Percentiles rank a stretch among this genome's conserved stretches.
Evolutionary conservation across 345 rosid species (phyloP).

Genomic region (Physaria fendleri): DNA sequence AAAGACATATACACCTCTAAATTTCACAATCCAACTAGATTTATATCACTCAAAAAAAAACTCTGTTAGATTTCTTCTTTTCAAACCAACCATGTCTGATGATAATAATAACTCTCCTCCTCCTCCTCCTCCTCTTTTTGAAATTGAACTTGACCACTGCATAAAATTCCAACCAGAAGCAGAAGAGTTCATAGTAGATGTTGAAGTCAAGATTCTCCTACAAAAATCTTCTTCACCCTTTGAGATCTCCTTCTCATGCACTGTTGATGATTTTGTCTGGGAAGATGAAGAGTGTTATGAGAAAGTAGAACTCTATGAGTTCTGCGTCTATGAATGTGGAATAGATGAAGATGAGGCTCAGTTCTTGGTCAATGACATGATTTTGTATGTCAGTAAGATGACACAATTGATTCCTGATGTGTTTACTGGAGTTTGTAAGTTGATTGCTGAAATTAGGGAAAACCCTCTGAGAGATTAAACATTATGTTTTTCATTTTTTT

Average conservation of each 20-base stretch:
- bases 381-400: neutral
- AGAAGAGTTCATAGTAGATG: neutral
- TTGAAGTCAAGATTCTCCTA: neutral
- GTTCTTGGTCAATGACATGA: neutral
- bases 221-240: neutral
- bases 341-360: neutral
- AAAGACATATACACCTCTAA: neutral
- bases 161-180: neutral
- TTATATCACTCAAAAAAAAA: too few relatives aligned
- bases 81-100: neutral
- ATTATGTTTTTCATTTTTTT: too few relatives aligned
- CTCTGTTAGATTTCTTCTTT: too few relatives aligned
- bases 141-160: neutral
- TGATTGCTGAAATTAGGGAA: conserved; percentile 2
- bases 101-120: too few relatives aligned
- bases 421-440: conserved; percentile 14
- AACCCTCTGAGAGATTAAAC: too few relatives aligned
- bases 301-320: conserved; percentile 19
- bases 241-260: neutral
- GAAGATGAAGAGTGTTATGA: conserved; percentile 13
- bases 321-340: neutral
- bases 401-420: neutral
- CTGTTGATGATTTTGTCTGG: conserved; percentile 1
- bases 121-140: neutral
- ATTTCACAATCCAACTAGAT: too few relatives aligned